Percentiles rank a stretch among this genome's conserved stretches.
These are phyloP conservation scores for Aspergillus neotritici DNA, from an alignment of 2,329 filamentous ascomycete genomes.

Conservation along the genomic window DNA sequence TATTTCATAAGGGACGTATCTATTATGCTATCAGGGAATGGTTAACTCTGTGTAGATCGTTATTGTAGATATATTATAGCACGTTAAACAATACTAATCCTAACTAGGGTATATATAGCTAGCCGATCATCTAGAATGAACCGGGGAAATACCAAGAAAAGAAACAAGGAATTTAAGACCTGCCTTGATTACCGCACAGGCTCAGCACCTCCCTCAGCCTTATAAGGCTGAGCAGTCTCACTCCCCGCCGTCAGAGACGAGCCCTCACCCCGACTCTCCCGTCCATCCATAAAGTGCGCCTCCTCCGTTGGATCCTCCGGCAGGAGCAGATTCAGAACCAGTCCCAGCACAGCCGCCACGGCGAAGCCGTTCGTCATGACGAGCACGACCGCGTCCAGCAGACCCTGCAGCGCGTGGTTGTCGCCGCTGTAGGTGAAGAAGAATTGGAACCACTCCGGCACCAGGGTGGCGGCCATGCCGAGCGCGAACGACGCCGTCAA, in stretches of 20 bases:
- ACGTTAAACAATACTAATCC: too few relatives aligned
- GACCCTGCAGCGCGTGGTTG: constrained; percentile 64
- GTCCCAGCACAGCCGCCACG: constrained; percentile 65
- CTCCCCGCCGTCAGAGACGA: background rate
- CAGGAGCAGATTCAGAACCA: constrained; percentile 68
- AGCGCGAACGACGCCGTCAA: constrained; percentile 57
- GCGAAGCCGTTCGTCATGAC: constrained; percentile 60
- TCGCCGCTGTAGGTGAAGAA: constrained; percentile 42
- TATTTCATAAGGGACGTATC: too few relatives aligned
- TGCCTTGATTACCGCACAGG: background rate
- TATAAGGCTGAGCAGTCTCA: background rate
- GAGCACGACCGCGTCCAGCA: constrained; percentile 51
- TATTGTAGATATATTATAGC: too few relatives aligned
- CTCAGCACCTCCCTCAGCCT: background rate
- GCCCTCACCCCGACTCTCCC: background rate
- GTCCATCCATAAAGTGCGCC: constrained; percentile 25
- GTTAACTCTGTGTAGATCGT: too few relatives aligned
- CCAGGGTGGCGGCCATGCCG: constrained; percentile 51
- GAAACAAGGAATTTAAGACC: too few relatives aligned
- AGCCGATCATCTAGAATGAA: too few relatives aligned
- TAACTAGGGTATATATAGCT: too few relatives aligned
- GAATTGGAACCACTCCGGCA: constrained; percentile 45
- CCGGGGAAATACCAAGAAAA: too few relatives aligned
- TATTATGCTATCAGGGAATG: too few relatives aligned
- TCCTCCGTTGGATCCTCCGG: constrained; percentile 70